phyloP scores from a whole-genome alignment of 108 stramenopile genomes.

The Licmophora abbreviata region DNA sequence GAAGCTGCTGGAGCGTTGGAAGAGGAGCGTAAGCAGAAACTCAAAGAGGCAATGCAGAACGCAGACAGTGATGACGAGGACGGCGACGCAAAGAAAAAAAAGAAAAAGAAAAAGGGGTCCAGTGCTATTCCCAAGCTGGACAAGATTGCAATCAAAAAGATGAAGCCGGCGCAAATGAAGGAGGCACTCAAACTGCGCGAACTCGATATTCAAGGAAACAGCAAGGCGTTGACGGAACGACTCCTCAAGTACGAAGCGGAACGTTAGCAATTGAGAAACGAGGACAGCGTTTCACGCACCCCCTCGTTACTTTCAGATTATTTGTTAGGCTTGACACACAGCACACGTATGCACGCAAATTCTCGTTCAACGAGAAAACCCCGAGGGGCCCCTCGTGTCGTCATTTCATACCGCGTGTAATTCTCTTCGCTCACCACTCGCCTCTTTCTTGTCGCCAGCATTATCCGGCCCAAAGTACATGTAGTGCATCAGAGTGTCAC shows the following conservation, averaged over 20 bases:
- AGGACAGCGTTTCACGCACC: no score
- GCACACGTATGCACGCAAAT: no score
- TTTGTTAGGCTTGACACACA: no score
- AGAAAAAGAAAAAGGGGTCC: constrained; percentile 42
- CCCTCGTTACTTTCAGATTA: no score
- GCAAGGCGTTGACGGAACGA: constrained; percentile 56
- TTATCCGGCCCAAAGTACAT: no score
- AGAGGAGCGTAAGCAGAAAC: constrained; percentile 40
- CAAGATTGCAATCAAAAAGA: constrained; percentile 82
- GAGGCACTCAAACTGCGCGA: constrained; percentile 80
- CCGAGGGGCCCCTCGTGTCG: no score
- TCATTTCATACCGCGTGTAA: no score
- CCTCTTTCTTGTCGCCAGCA: no score
- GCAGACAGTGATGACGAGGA: constrained; percentile 16
- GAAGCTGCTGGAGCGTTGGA: constrained; percentile 40
- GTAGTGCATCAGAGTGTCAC: no score
- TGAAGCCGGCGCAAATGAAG: constrained; percentile 86
- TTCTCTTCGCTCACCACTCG: no score
- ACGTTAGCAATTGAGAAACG: constrained; percentile 43
- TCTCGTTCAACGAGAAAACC: no score
- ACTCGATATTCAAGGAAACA: constrained; percentile 81
- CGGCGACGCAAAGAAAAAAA: constrained; percentile 43
- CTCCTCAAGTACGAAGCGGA: constrained; percentile 67
- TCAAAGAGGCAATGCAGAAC: constrained; percentile 15
- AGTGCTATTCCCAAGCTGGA: constrained; percentile 63